Evolutionary conservation across 1,139 yeast species (phyloP), one percentile per base, ranked within the genome.

Genomic region (Hemisphaericaspora lyxosophila): DNA sequence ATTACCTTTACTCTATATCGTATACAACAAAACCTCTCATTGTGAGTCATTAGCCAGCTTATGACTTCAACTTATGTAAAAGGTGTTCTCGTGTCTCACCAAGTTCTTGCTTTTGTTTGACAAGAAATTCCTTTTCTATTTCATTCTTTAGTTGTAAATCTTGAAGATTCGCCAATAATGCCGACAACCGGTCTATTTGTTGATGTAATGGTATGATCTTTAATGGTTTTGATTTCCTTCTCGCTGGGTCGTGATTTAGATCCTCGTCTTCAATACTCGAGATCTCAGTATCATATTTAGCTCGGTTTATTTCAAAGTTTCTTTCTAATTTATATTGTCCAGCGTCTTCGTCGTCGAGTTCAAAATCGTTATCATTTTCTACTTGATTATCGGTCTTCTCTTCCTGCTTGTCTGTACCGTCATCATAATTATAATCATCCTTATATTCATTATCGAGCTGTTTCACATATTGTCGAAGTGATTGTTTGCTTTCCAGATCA

Each of bases 261-360:
- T 31, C 34, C 5, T 40, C 44, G 8, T 45, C 51, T 7, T 46
- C 45, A 34, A 50, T 54, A 31, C 45, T 48, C 16, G 44, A 45
- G 23, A 57, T 40, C 31, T 53, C 63, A n/a, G 46, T 41, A 34
- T 59, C 63, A 39, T 60, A 60, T 7, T 45, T 42, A 1, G 48
- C 55, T 23, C 47, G 50, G 37, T 54, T 31, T 3, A 29, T 31
- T 17, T 24, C 34, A 18, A 12, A 15, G 24, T 18, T 18, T 11
- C 11, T 30, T 19, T 13, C 11, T 15, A 3, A 7, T 9, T 12
- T 30, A 14, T 15, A 26, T 12, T 16, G 15, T n/a, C 42, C 50
- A 36, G 45, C 56, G 34, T 53, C 54, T 17, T 49, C 47, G 23
- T 47, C 50, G 24, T 48, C 51, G n/a, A 50, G 48, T 43, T 45